Percentiles rank a stretch among this genome's conserved stretches.
These are phyloP conservation scores for Sphenostylis stenocarpa DNA, from an alignment of 306 rosid genomes.

Conservation along the genomic window DNA sequence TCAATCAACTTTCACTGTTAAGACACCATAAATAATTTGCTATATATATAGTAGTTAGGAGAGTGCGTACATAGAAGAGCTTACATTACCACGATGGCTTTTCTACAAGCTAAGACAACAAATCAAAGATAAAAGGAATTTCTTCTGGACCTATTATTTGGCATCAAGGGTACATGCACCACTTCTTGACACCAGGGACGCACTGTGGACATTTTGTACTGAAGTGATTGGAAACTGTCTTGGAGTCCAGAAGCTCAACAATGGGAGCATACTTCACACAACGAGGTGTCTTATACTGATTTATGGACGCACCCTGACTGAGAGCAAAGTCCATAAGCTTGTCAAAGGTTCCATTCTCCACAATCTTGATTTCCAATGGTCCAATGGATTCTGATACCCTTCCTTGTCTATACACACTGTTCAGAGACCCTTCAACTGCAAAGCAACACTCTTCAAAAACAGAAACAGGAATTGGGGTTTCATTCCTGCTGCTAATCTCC, in stretches of 20 bases:
- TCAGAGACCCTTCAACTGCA: constrained; percentile 50
- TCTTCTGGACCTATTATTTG: neutral
- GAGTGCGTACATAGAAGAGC: neutral
- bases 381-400: constrained; percentile 59
- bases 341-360: constrained; percentile 61
- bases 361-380: constrained; percentile 55
- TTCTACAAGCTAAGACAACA: neutral
- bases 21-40: neutral
- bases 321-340: constrained; percentile 61
- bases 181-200: constrained; percentile 49
- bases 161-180: constrained; percentile 27
- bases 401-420: constrained; percentile 56
- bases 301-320: constrained; percentile 59
- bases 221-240: constrained; percentile 39
- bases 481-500: constrained; percentile 42
- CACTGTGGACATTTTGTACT: constrained; percentile 54
- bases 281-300: constrained; percentile 66
- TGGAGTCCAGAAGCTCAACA: constrained; percentile 48
- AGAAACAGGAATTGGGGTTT: constrained; percentile 38
- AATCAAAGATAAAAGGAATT: constrained; percentile 2
- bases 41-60: neutral
- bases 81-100: neutral
- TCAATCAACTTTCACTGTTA: too few relatives aligned
- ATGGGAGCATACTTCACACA: constrained; percentile 50
- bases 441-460: constrained; percentile 54